Conservation (phyloP, 1,284 basidiomycete species). For the Leccinum pachyderme region DNA sequence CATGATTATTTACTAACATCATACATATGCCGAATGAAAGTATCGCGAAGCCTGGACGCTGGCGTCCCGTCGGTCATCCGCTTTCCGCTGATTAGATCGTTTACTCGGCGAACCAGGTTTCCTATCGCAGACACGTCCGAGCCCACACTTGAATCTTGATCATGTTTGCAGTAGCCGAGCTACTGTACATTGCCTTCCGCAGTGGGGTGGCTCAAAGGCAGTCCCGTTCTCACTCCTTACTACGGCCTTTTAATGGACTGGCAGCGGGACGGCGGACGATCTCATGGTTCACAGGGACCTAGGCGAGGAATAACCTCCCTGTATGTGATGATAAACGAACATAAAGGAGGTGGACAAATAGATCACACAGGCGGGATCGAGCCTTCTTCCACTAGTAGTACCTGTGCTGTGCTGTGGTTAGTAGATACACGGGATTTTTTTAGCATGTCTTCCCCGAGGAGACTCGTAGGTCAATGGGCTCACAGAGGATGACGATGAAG, state of each 20-base stretch:
- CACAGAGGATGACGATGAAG: background rate
- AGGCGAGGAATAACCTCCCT: conserved; percentile 34
- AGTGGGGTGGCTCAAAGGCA: conserved; percentile 47
- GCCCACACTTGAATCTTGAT: conserved; percentile 47
- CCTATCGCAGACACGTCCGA: conserved; percentile 40
- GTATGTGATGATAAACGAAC: conserved; percentile 40
- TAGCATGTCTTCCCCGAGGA: background rate
- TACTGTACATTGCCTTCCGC: conserved; percentile 37
- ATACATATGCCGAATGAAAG: conserved; percentile 16
- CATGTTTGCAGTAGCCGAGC: conserved; percentile 39
- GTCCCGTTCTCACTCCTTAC: conserved; percentile 45
- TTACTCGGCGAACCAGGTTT: conserved; percentile 18
- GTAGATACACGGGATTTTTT: background rate
- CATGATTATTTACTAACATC: conserved; percentile 11
- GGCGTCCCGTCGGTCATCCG: background rate
- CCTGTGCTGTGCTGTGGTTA: conserved; percentile 2
- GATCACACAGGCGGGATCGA: conserved; percentile 51
- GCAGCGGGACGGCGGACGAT: conserved; percentile 35
- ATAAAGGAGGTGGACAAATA: conserved; percentile 54
- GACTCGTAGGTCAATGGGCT: background rate
- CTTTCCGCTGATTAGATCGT: background rate
- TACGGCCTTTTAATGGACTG: conserved; percentile 48
- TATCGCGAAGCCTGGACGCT: conserved; percentile 12
- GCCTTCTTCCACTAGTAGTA: background rate
- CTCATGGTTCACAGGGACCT: conserved; percentile 40